Evolutionary conservation across 306 rosid species (phyloP).

Genomic region (Dalbergia cochinchinensis): DNA sequence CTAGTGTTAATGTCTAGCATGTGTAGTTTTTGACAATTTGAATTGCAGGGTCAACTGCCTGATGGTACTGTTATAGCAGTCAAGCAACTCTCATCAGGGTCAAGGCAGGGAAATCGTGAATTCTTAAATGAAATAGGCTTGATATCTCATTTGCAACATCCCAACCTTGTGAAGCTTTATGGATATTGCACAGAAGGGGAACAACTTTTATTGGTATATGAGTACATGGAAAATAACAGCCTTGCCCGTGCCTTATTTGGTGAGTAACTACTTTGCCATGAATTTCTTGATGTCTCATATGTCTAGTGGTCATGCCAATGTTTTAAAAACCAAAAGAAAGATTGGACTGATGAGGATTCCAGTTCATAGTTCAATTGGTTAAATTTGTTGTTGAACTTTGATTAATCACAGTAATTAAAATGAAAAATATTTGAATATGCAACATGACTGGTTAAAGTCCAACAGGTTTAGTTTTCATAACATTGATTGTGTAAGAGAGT

Average conservation of each 20-base stretch:
- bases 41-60: constrained; percentile 66
- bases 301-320: neutral
- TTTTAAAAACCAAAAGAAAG: neutral
- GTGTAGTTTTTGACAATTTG: constrained; percentile 10
- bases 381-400: too few species aligned
- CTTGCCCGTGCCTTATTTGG: constrained; percentile 77
- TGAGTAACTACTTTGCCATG: constrained; percentile 43
- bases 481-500: constrained; percentile 55
- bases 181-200: constrained; percentile 79
- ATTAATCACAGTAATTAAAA: too few species aligned
- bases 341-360: neutral
- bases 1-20: constrained; percentile 22
- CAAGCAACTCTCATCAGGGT: constrained; percentile 75
- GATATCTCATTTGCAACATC: constrained; percentile 78
- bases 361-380: too few species aligned
- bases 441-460: neutral
- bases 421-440: too few species aligned
- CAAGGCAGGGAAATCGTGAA: constrained; percentile 82
- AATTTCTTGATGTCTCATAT: constrained; percentile 16
- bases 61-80: constrained; percentile 77
- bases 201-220: constrained; percentile 73
- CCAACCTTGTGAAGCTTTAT: constrained; percentile 79
- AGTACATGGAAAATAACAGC: constrained; percentile 82
- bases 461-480: neutral
- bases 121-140: constrained; percentile 79